A percentile compares a stretch with the other conserved stretches of the same genome.
Evolutionary conservation across 2,329 filamentous ascomycete species (phyloP).

Genomic region (Scopulariopsis brevicaulis): DNA sequence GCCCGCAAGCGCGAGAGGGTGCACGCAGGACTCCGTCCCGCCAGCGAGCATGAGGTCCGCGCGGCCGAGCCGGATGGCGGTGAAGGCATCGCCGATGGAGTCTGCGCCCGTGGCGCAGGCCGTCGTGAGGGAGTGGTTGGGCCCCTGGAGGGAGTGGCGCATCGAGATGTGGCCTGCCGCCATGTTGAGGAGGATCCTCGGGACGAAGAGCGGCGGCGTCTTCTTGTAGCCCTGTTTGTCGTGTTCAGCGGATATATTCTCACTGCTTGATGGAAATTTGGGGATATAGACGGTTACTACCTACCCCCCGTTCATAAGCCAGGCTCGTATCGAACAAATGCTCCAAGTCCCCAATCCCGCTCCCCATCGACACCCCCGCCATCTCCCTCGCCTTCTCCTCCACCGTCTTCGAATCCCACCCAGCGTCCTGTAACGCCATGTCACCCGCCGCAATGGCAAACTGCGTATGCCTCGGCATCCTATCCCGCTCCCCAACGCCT

Average conservation of each 20-base stretch:
- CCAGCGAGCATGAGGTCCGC: slow-evolving; percentile 95
- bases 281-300: slow-evolving; percentile 13
- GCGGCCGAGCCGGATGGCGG: slow-evolving; percentile 83
- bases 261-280: background rate
- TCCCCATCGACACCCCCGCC: slow-evolving; percentile 87
- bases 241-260: background rate
- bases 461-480: slow-evolving; percentile 86
- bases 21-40: slow-evolving; percentile 88
- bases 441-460: slow-evolving; percentile 80
- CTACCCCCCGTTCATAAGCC: slow-evolving; percentile 60
- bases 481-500: slow-evolving; percentile 44
- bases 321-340: slow-evolving; percentile 80
- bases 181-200: slow-evolving; percentile 85
- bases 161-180: slow-evolving; percentile 93
- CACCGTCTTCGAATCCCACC: slow-evolving; percentile 52
- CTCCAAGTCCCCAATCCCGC: slow-evolving; percentile 88
- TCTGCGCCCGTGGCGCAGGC: slow-evolving; percentile 95
- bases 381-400: slow-evolving; percentile 59
- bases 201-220: slow-evolving; percentile 88
- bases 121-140: slow-evolving; percentile 86
- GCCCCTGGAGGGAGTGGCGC: slow-evolving; percentile 78
- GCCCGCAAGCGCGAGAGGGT: slow-evolving; percentile 83
- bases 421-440: slow-evolving; percentile 76
- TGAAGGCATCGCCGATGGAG: slow-evolving; percentile 85
- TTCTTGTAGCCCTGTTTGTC: slow-evolving; percentile 69